These are phyloP conservation scores for Yamadazyma epiphylla DNA, from an alignment of 1,139 yeast genomes.

Conservation along the genomic window DNA sequence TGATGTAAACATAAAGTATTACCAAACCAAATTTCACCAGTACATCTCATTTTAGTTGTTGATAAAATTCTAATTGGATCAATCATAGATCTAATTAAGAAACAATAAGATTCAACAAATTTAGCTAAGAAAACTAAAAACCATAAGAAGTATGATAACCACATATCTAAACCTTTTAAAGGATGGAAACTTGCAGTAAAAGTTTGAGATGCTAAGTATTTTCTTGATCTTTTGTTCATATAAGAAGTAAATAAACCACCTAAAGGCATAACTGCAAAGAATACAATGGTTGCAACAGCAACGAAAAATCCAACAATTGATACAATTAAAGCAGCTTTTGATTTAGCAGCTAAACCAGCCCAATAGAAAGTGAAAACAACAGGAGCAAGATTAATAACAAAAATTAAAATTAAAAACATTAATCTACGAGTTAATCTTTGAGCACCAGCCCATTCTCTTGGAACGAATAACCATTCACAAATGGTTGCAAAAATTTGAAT, in stretches of 20 bases:
- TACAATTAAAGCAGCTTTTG: conserved; percentile 76
- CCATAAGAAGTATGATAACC: conserved; percentile 95
- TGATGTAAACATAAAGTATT: conserved; percentile 74
- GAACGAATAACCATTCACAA: conserved; percentile 94
- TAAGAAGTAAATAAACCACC: conserved; percentile 96
- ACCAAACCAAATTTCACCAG: conserved; percentile 91
- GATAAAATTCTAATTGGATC: conserved; percentile 82
- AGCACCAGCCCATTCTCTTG: conserved; percentile 99
- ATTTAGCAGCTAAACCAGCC: conserved; percentile 65
- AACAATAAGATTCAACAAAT: conserved; percentile 85
- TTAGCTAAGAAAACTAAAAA: conserved; percentile 83
- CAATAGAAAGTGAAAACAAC: conserved; percentile 82
- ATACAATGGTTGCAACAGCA: conserved; percentile 76
- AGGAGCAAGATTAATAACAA: conserved; percentile 77
- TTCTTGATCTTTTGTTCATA: conserved; percentile 83
- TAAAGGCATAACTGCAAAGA: conserved; percentile 92
- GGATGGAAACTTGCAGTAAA: conserved; percentile 90
- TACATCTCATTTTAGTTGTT: conserved; percentile 46
- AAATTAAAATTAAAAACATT: conserved; percentile 63
- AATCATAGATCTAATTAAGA: conserved; percentile 83
- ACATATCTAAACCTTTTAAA: conserved; percentile 86
- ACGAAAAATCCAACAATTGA: conserved; percentile 88
- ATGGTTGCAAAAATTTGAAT: conserved; percentile 86
- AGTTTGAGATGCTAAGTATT: conserved; percentile 89
- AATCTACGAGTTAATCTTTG: conserved; percentile 91